A percentile compares a stretch with the other conserved stretches of the same genome.
These are phyloP conservation scores for Trichoderma brevicompactum DNA, from an alignment of 2,329 filamentous ascomycete genomes.

Conservation along the genomic window DNA sequence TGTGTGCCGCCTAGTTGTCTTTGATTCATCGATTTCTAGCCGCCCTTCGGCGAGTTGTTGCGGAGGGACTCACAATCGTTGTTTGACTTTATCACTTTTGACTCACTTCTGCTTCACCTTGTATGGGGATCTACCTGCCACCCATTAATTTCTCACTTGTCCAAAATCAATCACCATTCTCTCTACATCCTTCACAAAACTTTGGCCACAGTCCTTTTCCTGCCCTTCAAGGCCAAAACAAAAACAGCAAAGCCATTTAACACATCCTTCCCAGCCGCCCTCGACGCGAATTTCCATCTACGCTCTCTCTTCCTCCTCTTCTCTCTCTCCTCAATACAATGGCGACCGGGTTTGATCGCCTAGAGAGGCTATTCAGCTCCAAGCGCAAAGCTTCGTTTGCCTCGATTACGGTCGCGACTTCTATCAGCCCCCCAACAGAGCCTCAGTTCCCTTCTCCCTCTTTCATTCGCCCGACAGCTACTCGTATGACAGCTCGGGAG, in stretches of 20 bases:
- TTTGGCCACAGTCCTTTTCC: neutral
- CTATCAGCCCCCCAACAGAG: slow-evolving; percentile 35
- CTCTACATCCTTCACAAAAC: neutral
- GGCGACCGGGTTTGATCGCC: slow-evolving; percentile 54
- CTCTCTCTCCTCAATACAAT: slow-evolving; percentile 41
- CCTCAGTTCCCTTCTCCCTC: slow-evolving; percentile 56
- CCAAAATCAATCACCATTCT: neutral
- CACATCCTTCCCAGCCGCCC: neutral
- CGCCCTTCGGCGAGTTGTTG: slow-evolving; percentile 19
- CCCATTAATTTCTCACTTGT: slow-evolving; percentile 16
- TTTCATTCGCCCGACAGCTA: slow-evolving; percentile 60
- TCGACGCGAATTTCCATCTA: slow-evolving; percentile 9
- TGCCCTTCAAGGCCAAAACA: neutral
- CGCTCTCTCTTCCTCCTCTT: neutral
- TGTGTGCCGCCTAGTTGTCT: slow-evolving; percentile 11
- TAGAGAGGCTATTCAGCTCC: slow-evolving; percentile 58
- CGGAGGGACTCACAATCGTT: slow-evolving; percentile 11
- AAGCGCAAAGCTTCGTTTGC: slow-evolving; percentile 46
- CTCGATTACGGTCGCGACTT: slow-evolving; percentile 33
- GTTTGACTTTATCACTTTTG: slow-evolving; percentile 26
- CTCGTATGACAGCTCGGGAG: slow-evolving; percentile 61
- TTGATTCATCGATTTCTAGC: slow-evolving; percentile 14
- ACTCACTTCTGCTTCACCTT: slow-evolving; percentile 32
- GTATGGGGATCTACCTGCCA: slow-evolving; percentile 25
- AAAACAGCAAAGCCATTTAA: slow-evolving; percentile 2